These are phyloP conservation scores for Podaxis sp. DNA, from an alignment of 768 basidiomycete species.

Conservation along the genomic window DNA sequence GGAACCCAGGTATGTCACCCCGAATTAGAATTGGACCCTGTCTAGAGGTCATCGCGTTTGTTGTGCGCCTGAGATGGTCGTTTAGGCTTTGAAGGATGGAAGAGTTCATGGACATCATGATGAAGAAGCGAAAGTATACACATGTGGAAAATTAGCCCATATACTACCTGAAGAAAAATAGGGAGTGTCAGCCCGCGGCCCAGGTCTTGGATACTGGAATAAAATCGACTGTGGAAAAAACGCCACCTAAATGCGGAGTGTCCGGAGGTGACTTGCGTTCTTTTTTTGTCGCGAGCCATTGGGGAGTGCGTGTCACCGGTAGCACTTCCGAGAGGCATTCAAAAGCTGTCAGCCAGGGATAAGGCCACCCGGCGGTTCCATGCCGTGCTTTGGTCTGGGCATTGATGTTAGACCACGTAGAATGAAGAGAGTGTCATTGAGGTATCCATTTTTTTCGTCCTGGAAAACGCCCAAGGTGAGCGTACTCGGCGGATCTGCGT, in stretches of 20 bases:
- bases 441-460: background rate
- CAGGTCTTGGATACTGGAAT: too few relatives aligned
- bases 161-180: background rate
- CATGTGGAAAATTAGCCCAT: background rate
- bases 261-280: background rate
- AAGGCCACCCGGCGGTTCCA: too few relatives aligned
- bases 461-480: background rate
- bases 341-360: background rate
- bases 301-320: background rate
- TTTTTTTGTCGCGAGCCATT: background rate
- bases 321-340: background rate
- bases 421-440: too few relatives aligned
- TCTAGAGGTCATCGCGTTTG: background rate
- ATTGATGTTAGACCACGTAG: too few relatives aligned
- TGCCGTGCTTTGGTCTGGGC: too few relatives aligned
- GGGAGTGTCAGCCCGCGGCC: background rate
- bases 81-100: background rate
- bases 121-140: background rate
- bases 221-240: background rate
- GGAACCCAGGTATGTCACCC: conserved; percentile 1
- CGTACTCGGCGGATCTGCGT: background rate
- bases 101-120: background rate
- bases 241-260: background rate
- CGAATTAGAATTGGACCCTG: background rate
- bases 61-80: background rate